phyloP scores from a whole-genome alignment of 495 filamentous ascomycete genomes.

The Elasticomyces elasticus region DNA sequence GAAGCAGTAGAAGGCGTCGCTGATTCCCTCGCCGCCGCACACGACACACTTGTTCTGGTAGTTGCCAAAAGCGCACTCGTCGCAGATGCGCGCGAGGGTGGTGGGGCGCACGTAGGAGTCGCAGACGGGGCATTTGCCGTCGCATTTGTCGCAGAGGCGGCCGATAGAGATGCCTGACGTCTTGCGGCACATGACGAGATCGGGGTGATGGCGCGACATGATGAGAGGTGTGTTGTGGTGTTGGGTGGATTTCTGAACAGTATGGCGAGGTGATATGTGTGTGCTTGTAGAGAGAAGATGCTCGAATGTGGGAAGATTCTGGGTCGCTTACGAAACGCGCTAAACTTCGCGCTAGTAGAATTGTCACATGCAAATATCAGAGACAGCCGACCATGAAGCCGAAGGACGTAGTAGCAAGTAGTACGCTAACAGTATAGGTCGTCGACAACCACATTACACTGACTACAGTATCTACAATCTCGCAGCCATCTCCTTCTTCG shows the following conservation, averaged over 20 bases:
- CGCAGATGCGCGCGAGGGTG: conserved; percentile 94
- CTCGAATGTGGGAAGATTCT: neutral
- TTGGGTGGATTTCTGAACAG: neutral
- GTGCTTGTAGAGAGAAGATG: neutral
- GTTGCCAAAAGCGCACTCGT: conserved; percentile 98
- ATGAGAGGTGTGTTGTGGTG: neutral
- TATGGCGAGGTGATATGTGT: neutral
- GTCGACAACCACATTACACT: neutral
- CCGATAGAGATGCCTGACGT: conserved; percentile 97
- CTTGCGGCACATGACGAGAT: conserved; percentile 99
- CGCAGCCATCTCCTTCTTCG: conserved; percentile 35
- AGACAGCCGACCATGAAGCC: too few species aligned
- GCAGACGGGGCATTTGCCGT: conserved; percentile 98
- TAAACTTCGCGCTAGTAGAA: too few species aligned
- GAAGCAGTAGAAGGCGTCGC: conserved; percentile 99
- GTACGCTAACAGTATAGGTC: too few species aligned
- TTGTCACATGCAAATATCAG: neutral
- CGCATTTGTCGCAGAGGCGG: conserved; percentile 98
- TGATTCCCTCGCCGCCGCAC: conserved; percentile 96
- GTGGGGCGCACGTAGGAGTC: conserved; percentile 98
- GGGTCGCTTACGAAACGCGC: too few species aligned
- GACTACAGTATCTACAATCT: conserved; percentile 7
- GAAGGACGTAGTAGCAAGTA: too few species aligned
- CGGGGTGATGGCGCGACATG: conserved; percentile 69
- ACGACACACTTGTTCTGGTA: conserved; percentile 99